A percentile compares a stretch with the other conserved stretches of the same genome.
Conservation (phyloP, 75 land plant genomes). For the Chamaecyparis obtusa region DNA sequence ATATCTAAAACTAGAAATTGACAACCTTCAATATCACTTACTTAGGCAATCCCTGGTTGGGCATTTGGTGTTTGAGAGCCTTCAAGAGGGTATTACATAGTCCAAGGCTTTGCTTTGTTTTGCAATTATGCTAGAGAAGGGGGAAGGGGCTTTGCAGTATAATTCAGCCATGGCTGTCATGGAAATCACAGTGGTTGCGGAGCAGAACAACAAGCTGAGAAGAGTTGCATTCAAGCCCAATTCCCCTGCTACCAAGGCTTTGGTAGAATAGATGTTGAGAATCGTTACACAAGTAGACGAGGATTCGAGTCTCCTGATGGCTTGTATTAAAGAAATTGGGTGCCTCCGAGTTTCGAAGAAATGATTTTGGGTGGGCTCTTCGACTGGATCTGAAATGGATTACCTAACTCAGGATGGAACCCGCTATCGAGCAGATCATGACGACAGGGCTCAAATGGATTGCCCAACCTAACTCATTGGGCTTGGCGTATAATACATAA, state of each 20-base stretch:
- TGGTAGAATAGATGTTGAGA: constrained; percentile 71
- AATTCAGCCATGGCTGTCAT: constrained; percentile 86
- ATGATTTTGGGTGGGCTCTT: too few species aligned
- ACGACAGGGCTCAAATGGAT: too few species aligned
- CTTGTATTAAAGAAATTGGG: constrained; percentile 56
- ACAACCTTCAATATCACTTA: too few species aligned
- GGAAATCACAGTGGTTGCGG: constrained; percentile 83
- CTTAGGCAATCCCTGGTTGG: constrained; percentile 65
- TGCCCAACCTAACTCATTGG: too few species aligned
- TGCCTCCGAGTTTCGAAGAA: too few species aligned
- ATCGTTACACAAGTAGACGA: constrained; percentile 43
- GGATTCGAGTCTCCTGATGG: constrained; percentile 44
- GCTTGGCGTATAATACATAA: too few species aligned
- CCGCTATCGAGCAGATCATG: too few species aligned
- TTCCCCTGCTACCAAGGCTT: constrained; percentile 74
- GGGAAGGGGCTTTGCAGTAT: constrained; percentile 47
- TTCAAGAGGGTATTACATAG: constrained; percentile 73
- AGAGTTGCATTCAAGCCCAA: constrained; percentile 77
- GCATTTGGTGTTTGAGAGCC: constrained; percentile 60
- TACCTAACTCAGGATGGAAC: too few species aligned
- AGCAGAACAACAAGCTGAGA: constrained; percentile 53
- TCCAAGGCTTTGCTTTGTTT: constrained; percentile 80
- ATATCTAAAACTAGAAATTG: too few species aligned
- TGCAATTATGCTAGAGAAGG: constrained; percentile 73
- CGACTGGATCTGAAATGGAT: too few species aligned